phyloP scores from a whole-genome alignment of 23 red algal genomes.

The Agarophyton chilense region DNA sequence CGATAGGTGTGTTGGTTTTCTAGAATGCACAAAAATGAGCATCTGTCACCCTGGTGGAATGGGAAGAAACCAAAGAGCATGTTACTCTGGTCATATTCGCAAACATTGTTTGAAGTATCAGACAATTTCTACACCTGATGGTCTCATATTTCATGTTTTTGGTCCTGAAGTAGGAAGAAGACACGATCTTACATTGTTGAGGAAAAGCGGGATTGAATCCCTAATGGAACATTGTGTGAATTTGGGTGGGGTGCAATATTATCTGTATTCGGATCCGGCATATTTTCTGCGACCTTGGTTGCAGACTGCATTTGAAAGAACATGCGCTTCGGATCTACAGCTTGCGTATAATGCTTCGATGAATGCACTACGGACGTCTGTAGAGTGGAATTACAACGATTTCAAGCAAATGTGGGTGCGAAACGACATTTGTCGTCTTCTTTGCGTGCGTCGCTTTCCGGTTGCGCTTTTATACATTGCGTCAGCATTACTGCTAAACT shows the following conservation, averaged over 20 bases:
- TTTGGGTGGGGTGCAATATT: slow-evolving; percentile 18
- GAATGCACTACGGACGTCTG: too few species aligned
- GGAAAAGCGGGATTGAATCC: slow-evolving; percentile 1
- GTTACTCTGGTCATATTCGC: slow-evolving; percentile 45
- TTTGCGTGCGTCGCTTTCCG: too few species aligned
- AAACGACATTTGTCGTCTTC: too few species aligned
- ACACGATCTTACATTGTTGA: slow-evolving; percentile 25
- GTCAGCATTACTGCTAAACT: background rate
- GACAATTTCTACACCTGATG: slow-evolving; percentile 53
- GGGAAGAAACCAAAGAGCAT: background rate
- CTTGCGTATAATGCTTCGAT: too few species aligned
- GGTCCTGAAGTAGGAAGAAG: slow-evolving; percentile 22
- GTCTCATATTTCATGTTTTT: slow-evolving; percentile 51
- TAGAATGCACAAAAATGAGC: too few species aligned
- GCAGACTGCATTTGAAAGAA: too few species aligned
- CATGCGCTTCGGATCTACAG: too few species aligned
- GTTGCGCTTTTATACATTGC: slow-evolving; percentile 16
- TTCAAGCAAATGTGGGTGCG: too few species aligned
- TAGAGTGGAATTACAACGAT: too few species aligned
- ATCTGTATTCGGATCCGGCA: background rate
- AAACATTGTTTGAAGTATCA: slow-evolving; percentile 33
- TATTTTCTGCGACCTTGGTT: too few species aligned
- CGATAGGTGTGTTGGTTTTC: too few species aligned
- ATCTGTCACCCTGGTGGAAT: slow-evolving; percentile 20
- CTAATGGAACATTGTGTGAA: background rate